Base-by-base conservation (phyloP, 1,284 basidiomycete genomes). In the Cryptococcus depauperatus region DNA sequence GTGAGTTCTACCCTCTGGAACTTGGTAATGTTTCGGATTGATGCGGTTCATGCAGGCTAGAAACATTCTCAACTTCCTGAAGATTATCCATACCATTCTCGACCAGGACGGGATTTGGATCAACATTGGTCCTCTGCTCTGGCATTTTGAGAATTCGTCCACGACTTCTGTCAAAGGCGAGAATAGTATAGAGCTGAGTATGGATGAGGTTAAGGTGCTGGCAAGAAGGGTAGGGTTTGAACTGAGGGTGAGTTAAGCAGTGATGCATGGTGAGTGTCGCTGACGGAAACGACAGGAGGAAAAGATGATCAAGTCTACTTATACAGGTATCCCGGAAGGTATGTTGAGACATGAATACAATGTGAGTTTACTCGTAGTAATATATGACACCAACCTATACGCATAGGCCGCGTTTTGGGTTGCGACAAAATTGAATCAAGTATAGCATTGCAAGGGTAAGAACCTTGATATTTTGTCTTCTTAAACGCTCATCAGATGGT, bases 331-430 rank as follows among this genome's bases (percentile, higher is more conserved):
- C 57, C 74, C 79, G 4, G 76, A 81, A 51, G 81, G 80, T 19
- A 88, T 96, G 85, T 75, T 97, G n/a, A 77, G 79, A 26, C 92
- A 96, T 61, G 76, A 84, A 16, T 97, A 97, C 67, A 78, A 83
- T n/a, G 75, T 75, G 60, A 64, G n/a, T 13, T 16, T 9, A 13
- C 21, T 18, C 7, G 10, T n/a, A 18, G 1, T 13, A 19, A 10
- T 23, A 21, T 28, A n/a, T 5, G 11, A 18, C 11, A 13, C 9
- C 37, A 32, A 6, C 14, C 19, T 14, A 37, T 21, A 22, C 34
- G 3, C 21, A 21, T 48, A 69, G 55, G 76, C 85, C 3, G 79
- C 80, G 2, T 89, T 89, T 69, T 91, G 84, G 83, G 85, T 80
- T 1, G 88, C 86, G 3, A 88, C 78, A 9, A 89, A 85, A 43